Evolutionary conservation across 2,329 filamentous ascomycete species (phyloP), one percentile per base, ranked within the genome.

Genomic region (Acarospora socialis): DNA sequence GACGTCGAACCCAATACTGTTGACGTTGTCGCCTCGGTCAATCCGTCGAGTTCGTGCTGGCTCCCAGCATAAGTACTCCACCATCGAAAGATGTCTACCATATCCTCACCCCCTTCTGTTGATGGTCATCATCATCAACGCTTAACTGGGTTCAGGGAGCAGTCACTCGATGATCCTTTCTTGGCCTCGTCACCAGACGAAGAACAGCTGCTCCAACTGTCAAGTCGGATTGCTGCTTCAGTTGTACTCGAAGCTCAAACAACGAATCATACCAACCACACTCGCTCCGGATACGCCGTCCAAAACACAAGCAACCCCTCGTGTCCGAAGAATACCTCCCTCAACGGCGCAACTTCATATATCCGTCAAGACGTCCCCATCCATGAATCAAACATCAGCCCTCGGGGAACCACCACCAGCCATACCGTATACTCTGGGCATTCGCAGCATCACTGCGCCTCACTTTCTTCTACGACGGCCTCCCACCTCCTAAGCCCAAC

Each of bases 131-230:
- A 46, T 24, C 50, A 46, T 10, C 38, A 44, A 21, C 45, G 43
- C 33, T 40, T 43, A 21, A 39, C 47, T 26, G 44, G 43, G 10
- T 50, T 54, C 36, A 51, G 49, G 26, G 46, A 53, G 20, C 41
- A 50, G 24, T 48, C 44, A 26, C 44, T 47, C 33, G 47, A 47
- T 30, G 55, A 59, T 31, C 51, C 54, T 14, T 59, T 57, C 40
- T 50, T 60, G 5, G 52, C 54, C 9, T 47, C 53, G 5, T 50
- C 51, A 7, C 52, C 54, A 35, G 52, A 46, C 3, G 56, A 61
- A 21, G 54, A 59, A 41, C 43, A 46, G 9, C 47, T 49, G 18
- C 52, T 58, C 28, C 33, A n/a, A n/a, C 46, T 8, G 46, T 57
- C 38, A 46, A 49, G 21, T 24, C 19, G 21, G 34, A 39, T 26